Base-by-base conservation (phyloP, 805 yeast genomes). In the Ogataea ramenticola region DNA sequence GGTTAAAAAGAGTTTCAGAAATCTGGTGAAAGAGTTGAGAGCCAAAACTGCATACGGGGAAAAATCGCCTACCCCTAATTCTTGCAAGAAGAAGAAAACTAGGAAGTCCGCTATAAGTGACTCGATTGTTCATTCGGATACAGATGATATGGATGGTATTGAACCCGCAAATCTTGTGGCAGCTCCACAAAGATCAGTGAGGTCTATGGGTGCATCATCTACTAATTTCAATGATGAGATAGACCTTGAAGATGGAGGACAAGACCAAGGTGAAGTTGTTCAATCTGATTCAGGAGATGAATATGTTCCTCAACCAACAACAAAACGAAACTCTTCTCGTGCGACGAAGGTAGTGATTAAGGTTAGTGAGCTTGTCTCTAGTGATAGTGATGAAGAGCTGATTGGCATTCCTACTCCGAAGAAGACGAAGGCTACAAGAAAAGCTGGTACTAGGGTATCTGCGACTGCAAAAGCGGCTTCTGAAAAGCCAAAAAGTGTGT, bases 1-100 rank as follows among this genome's bases (percentile, higher is more conserved):
- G 15, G 45, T 62, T 8, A 60, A 57, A 35, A 56, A 50, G 27
- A 59, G 61, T 30, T 62, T 62, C 43, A 52, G 51, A 15, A 52
- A 50, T 17, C 39, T 62, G n/a, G 64, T 55, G 2, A 61, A 58
- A 40, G 54, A 59, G 38, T 45, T 62, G 1, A 50, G 58, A 20
- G 54, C 57, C 1, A 54, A 53, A 38, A 51, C 55, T n/a, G 30
- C 37, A 16, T 24, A 33, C 17, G 22, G 36, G 2, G 26, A 38
- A 4, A 14, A 16, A 3, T 5, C 16, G 2, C 15, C 41, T 9
- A 20, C 10, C 17, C 14, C 15, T 34, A n/a, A 37, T 5, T 12
- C 21, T 7, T n/a, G 17, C 11, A 41, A 15, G 4, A 26, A 5
- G 16, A 35, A 12, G 26, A 36, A 26, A 29, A 20, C n/a, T n/a